Percentiles rank a stretch among this genome's conserved stretches.
Evolutionary conservation across 2,329 filamentous ascomycete genomes (phyloP).

Genomic region (Hypoxylon sp.): DNA sequence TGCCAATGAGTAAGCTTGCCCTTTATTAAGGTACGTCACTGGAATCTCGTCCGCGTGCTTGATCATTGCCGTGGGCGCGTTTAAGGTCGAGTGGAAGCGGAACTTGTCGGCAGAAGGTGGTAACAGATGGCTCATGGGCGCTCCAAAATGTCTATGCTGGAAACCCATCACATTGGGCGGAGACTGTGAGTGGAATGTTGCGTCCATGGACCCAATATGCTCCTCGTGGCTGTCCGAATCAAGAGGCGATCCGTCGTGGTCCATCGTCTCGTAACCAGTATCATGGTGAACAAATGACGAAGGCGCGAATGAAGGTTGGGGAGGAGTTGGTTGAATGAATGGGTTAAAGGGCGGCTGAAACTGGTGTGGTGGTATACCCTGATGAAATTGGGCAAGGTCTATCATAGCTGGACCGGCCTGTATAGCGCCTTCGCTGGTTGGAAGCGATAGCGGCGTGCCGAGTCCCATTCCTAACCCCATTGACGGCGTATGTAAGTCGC

Average conservation of each 20-base stretch:
- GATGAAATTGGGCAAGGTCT: conserved; percentile 78
- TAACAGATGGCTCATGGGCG: conserved; percentile 63
- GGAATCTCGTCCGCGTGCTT: conserved; percentile 91
- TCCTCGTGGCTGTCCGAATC: conserved; percentile 67
- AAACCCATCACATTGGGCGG: conserved; percentile 70
- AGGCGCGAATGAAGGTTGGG: conserved; percentile 77
- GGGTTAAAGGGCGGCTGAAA: conserved; percentile 78
- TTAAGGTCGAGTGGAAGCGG: conserved; percentile 89
- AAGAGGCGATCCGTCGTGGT: conserved; percentile 80
- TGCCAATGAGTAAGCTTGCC: conserved; percentile 91
- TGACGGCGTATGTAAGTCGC: conserved; percentile 88
- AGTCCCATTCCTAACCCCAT: conserved; percentile 82
- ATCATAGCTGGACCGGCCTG: conserved; percentile 72
- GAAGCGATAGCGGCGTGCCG: conserved; percentile 85
- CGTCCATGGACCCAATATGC: conserved; percentile 70
- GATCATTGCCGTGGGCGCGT: conserved; percentile 97
- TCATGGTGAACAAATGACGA: conserved; percentile 86
- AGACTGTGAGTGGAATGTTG: conserved; percentile 73
- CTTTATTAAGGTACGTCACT: conserved; percentile 98
- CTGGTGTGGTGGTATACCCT: conserved; percentile 68
- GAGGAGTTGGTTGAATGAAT: conserved; percentile 74
- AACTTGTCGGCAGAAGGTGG: conserved; percentile 78
- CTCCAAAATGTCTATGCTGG: conserved; percentile 66
- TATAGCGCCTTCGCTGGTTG: conserved; percentile 75
- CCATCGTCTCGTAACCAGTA: conserved; percentile 83